Evolutionary conservation across 495 filamentous ascomycete genomes (phyloP).

Genomic region (Podospora tetraspora): DNA sequence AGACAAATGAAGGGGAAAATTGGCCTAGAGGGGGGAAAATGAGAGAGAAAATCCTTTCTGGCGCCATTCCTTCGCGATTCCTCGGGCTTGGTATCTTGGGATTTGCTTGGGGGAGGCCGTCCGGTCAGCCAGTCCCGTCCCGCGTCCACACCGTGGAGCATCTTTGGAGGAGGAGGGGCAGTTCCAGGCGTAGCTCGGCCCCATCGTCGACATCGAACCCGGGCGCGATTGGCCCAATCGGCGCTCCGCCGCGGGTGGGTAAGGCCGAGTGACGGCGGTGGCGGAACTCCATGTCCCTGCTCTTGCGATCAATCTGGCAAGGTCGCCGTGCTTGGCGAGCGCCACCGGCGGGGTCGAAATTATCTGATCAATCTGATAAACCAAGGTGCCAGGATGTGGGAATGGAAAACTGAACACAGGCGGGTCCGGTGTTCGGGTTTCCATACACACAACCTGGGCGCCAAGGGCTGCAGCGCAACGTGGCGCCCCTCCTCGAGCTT

Average conservation of each 20-base stretch:
- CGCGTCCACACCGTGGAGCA: too few species aligned
- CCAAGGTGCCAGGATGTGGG: too few species aligned
- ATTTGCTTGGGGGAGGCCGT: neutral
- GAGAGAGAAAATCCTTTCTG: neutral
- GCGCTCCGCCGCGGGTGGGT: neutral
- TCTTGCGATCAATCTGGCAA: neutral
- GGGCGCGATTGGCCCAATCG: neutral
- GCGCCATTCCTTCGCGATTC: neutral
- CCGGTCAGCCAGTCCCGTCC: neutral
- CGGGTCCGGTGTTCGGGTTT: too few species aligned
- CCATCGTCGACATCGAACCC: neutral
- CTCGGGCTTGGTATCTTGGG: neutral
- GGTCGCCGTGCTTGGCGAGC: neutral
- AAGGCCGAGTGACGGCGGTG: neutral
- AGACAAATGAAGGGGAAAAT: neutral
- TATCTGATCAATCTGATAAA: neutral
- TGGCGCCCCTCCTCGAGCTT: too few species aligned
- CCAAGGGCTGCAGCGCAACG: neutral
- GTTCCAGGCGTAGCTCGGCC: neutral
- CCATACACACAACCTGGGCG: too few species aligned
- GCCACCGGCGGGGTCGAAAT: too few species aligned
- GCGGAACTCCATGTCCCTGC: neutral
- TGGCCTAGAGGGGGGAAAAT: neutral
- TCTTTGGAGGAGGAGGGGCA: neutral
- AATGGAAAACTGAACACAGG: too few species aligned